Percentiles rank a stretch among this genome's conserved stretches.
phyloP scores from a whole-genome alignment of 106 monocot genomes.

The Dioscorea alata region DNA sequence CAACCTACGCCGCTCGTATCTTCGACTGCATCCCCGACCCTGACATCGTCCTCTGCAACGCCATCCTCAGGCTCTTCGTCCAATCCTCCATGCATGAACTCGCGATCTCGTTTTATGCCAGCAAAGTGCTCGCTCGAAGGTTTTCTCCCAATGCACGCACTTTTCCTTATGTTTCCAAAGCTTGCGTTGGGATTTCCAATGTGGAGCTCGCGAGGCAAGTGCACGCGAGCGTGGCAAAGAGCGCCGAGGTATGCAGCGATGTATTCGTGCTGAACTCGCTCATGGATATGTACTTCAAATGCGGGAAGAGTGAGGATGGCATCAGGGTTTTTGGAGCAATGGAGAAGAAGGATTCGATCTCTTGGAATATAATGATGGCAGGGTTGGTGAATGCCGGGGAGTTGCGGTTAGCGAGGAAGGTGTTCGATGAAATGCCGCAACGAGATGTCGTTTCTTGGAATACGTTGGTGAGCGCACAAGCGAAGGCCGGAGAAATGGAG shows the following conservation, averaged over 20 bases:
- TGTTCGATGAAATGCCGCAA: slow-evolving; percentile 35
- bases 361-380: slow-evolving; percentile 48
- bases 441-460: slow-evolving; percentile 36
- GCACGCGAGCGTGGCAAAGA: slow-evolving; percentile 38
- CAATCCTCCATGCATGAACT: slow-evolving; percentile 5
- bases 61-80: slow-evolving; percentile 23
- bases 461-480: slow-evolving; percentile 25
- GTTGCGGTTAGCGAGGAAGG: neutral
- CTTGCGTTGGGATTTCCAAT: slow-evolving; percentile 16
- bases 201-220: slow-evolving; percentile 16
- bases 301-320: slow-evolving; percentile 8
- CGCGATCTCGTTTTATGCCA: slow-evolving; percentile 20
- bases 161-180: slow-evolving; percentile 44
- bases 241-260: slow-evolving; percentile 11
- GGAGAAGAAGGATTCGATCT: slow-evolving; percentile 16
- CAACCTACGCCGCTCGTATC: slow-evolving; percentile 27
- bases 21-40: slow-evolving; percentile 23
- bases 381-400: slow-evolving; percentile 16
- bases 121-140: slow-evolving; percentile 3
- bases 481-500: slow-evolving; percentile 16
- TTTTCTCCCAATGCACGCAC: slow-evolving; percentile 44
- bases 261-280: slow-evolving; percentile 39
- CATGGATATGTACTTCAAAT: slow-evolving; percentile 38
- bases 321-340: slow-evolving; percentile 26
- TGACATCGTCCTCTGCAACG: slow-evolving; percentile 35